Evolutionary conservation across 2,329 filamentous ascomycete species (phyloP).

Genomic region (Penicillium thymicola): DNA sequence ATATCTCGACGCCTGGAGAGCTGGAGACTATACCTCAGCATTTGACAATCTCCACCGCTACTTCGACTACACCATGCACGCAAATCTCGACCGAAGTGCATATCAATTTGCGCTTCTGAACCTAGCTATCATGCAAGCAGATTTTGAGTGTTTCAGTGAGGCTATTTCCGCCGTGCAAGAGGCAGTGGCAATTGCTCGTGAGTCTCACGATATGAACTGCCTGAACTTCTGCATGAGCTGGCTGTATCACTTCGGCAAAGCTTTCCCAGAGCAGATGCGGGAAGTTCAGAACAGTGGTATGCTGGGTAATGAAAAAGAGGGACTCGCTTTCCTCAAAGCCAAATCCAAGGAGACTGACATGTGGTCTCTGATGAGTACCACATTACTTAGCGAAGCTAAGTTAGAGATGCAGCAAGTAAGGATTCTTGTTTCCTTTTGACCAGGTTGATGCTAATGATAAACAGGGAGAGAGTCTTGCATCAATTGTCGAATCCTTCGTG

Average conservation of each 20-base stretch:
- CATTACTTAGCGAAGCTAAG: slow-evolving; percentile 81
- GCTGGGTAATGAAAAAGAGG: slow-evolving; percentile 75
- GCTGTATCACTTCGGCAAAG: slow-evolving; percentile 90
- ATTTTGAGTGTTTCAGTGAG: slow-evolving; percentile 88
- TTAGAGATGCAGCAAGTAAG: slow-evolving; percentile 68
- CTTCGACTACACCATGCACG: slow-evolving; percentile 94
- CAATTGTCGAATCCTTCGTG: slow-evolving; percentile 72
- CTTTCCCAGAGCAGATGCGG: slow-evolving; percentile 71
- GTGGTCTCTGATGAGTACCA: slow-evolving; percentile 79
- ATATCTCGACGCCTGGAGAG: slow-evolving; percentile 88
- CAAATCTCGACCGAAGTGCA: slow-evolving; percentile 68
- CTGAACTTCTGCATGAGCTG: slow-evolving; percentile 94
- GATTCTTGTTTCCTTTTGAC: background rate
- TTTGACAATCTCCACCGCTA: slow-evolving; percentile 92
- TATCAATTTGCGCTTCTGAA: slow-evolving; percentile 96
- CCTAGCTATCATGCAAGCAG: slow-evolving; percentile 86
- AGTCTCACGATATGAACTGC: slow-evolving; percentile 88
- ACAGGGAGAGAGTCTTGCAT: slow-evolving; percentile 56
- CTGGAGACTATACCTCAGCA: slow-evolving; percentile 83
- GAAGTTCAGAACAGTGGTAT: slow-evolving; percentile 69
- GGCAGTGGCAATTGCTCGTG: slow-evolving; percentile 87
- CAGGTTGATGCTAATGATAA: slow-evolving; percentile 16
- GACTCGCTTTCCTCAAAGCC: slow-evolving; percentile 74
- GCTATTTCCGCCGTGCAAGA: slow-evolving; percentile 94
- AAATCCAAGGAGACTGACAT: slow-evolving; percentile 84